These are phyloP conservation scores for Diaporthe vaccinii DNA, from an alignment of 2,329 filamentous ascomycete genomes.

Conservation along the genomic window DNA sequence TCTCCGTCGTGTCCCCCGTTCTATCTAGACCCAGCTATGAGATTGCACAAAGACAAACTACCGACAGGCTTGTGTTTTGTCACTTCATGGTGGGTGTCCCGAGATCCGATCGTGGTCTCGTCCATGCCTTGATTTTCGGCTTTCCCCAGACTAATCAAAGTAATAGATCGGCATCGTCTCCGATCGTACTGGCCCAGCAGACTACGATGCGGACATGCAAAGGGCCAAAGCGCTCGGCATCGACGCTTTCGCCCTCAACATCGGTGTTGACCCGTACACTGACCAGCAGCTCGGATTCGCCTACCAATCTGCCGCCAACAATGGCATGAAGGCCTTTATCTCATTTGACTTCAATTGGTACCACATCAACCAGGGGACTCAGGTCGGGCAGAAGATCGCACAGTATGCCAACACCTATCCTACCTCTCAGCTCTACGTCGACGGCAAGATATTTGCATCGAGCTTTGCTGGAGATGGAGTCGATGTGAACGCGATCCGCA, in stretches of 20 bases:
- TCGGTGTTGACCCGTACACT: conserved; percentile 54
- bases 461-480: conserved; percentile 65
- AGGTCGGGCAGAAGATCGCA: conserved; percentile 60
- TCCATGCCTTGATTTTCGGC: background rate
- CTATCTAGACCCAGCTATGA: conserved; percentile 5
- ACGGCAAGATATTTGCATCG: conserved; percentile 65
- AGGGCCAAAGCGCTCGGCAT: conserved; percentile 46
- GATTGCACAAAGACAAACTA: background rate
- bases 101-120: background rate
- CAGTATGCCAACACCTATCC: conserved; percentile 56
- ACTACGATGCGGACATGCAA: conserved; percentile 56
- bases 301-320: conserved; percentile 61
- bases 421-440: conserved; percentile 62
- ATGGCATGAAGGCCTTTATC: conserved; percentile 67
- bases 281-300: conserved; percentile 62
- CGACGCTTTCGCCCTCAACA: conserved; percentile 50
- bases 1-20: background rate
- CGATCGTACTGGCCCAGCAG: conserved; percentile 55
- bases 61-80: conserved; percentile 53
- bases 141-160: background rate
- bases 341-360: conserved; percentile 69
- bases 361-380: conserved; percentile 50
- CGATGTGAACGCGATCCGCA: conserved; percentile 56
- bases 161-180: conserved; percentile 57
- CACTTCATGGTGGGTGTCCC: conserved; percentile 53